A percentile compares a stretch with the other conserved stretches of the same genome.
Conservation (phyloP, 345 rosid species). For the Arabidopsis arenosa region DNA sequence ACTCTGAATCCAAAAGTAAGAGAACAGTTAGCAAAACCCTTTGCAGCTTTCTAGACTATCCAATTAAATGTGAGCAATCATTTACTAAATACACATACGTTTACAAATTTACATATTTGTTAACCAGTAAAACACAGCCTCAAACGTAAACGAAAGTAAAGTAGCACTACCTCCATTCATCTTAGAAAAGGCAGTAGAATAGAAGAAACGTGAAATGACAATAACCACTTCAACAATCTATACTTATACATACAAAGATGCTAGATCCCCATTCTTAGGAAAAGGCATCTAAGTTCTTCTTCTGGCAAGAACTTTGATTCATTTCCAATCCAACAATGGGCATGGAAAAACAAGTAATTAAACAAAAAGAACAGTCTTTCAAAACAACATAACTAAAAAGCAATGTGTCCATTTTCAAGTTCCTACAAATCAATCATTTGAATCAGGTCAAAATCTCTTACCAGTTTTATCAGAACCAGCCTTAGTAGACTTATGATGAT, state of each 20-base stretch:
- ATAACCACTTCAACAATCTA: not conserved
- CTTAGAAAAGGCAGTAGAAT: constrained; percentile 1
- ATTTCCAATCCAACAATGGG: constrained; percentile 5
- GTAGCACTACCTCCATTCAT: not conserved
- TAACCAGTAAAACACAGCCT: constrained; percentile 7
- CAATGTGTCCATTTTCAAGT: not conserved
- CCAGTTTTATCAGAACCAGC: constrained; percentile 64
- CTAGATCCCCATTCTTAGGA: not conserved
- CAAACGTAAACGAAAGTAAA: not conserved
- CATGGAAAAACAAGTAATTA: not conserved
- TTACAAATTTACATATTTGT: not conserved
- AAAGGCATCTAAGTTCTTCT: not conserved
- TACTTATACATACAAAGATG: not conserved
- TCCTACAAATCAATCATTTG: constrained; percentile 8
- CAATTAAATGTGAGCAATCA: not conserved
- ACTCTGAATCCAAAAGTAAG: constrained; percentile 53
- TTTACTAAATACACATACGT: not conserved
- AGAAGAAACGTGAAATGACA: constrained; percentile 8
- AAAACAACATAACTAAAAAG: not conserved
- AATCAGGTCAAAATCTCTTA: constrained; percentile 52
- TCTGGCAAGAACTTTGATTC: not conserved
- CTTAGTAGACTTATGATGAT: constrained; percentile 53
- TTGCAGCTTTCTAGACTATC: constrained; percentile 6
- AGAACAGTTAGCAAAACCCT: constrained; percentile 27
- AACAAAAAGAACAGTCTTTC: not conserved